Evolutionary conservation across 306 rosid species (phyloP).

Genomic region (Inga laurina): DNA sequence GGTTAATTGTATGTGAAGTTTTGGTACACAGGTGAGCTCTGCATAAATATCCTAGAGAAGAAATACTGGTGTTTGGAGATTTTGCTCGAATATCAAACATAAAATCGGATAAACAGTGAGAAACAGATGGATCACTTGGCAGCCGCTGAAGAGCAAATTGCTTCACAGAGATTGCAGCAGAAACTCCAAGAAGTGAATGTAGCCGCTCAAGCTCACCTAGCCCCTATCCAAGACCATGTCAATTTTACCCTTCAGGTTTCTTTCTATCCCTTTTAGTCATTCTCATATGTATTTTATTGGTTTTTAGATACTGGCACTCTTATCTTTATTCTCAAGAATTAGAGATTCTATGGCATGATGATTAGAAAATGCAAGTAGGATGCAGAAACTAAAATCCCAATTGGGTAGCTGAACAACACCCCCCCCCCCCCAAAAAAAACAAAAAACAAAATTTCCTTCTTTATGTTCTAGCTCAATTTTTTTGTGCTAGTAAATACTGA

Average conservation of each 20-base stretch:
- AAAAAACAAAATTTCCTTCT: not conserved
- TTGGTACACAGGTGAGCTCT: not conserved
- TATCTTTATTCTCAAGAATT: not conserved
- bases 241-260: constrained; percentile 90
- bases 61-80: constrained; percentile 14
- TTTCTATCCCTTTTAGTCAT: not conserved
- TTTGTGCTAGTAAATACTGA: not conserved
- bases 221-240: constrained; percentile 90
- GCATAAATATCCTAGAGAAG: not conserved
- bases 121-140: constrained; percentile 61
- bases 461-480: constrained; percentile 9
- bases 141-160: constrained; percentile 74
- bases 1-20: not conserved
- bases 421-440: too few species aligned
- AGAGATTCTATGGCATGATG: constrained; percentile 5
- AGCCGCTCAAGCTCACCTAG: constrained; percentile 75
- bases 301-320: not conserved
- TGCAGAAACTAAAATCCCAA: not conserved
- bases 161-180: constrained; percentile 67
- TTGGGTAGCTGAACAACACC: not conserved
- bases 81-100: not conserved
- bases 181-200: constrained; percentile 72
- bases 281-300: constrained; percentile 2
- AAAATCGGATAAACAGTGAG: not conserved
- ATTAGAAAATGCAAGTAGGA: constrained; percentile 1